A percentile compares a stretch with the other conserved stretches of the same genome.
These are phyloP conservation scores for Radiomyces spectabilis DNA, from an alignment of 192 early-diverging fungal species.

Conservation along the genomic window DNA sequence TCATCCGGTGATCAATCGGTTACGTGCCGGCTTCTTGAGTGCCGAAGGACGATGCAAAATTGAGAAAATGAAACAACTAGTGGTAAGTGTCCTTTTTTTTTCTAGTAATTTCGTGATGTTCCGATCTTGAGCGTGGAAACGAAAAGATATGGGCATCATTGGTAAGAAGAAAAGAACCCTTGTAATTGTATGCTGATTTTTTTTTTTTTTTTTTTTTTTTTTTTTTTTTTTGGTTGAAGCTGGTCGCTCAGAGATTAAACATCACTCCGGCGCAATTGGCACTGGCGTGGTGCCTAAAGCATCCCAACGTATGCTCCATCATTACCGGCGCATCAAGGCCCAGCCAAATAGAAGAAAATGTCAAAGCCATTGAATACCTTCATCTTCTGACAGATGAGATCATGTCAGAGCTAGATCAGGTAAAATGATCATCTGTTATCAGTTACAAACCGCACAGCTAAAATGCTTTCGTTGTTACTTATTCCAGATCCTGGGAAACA, in stretches of 20 bases:
- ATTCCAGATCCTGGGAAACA: neutral
- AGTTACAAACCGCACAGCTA: too few relatives aligned
- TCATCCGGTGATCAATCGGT: constrained; percentile 47
- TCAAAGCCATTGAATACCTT: neutral
- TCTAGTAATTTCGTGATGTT: neutral
- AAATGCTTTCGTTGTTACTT: neutral
- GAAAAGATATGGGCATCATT: neutral
- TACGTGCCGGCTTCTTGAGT: constrained; percentile 42
- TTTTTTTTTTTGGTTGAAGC: constrained; percentile 16
- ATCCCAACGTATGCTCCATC: constrained; percentile 43
- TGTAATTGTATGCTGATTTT: constrained; percentile 14
- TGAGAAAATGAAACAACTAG: constrained; percentile 49
- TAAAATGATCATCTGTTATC: too few relatives aligned
- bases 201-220: neutral
- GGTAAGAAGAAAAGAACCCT: neutral
- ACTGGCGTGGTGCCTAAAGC: constrained; percentile 63
- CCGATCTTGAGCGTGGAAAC: constrained; percentile 13
- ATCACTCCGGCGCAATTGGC: constrained; percentile 57
- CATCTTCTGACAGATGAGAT: constrained; percentile 14
- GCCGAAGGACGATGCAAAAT: constrained; percentile 64
- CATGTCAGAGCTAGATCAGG: neutral
- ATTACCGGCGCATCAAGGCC: constrained; percentile 58
- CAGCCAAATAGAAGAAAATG: constrained; percentile 40
- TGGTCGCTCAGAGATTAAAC: constrained; percentile 51
- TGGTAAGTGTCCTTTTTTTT: constrained; percentile 26